Base-by-base conservation (phyloP, 192 early-diverging fungal species). In the Helicostylum pulchrum region DNA sequence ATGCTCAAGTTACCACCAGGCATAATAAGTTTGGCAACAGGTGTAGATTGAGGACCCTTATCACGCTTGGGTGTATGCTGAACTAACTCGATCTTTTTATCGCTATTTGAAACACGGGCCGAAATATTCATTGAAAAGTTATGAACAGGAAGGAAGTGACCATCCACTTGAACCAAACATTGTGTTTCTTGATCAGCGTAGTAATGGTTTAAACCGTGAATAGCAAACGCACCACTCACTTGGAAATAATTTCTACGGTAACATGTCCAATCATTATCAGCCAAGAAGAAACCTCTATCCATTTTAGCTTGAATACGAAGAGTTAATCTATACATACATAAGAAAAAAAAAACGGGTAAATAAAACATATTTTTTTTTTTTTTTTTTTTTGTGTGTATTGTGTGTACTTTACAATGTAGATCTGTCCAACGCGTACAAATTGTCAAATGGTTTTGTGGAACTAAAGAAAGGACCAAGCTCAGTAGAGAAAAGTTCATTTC, bases 241-340 rank as follows among this genome's bases (percentile, higher is more conserved):
- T 95, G 92, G 61, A 95, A 95, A 73, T 95, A 96, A 56, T 96
- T 96, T 64, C 94, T 84, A 19, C 94, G 84, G 73, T 96, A 96
- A 69, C 94, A 95, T 2, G 94, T 94, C 94, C 94, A 98, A 61
- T 92, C 91, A 53, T 80, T 82, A 42, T 88, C 85, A 2, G 94
- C 88, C 47, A 96, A 73, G 60, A 96, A 95, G 76, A 97, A 97
- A 12, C 95, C 95, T 31, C 92, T 85, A 67, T 96, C 94, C 45
- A 99, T 87, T 43, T 92, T 92, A 17, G 94, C 86, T 52, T 83
- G 76, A 48, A 96, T 68, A 14, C 72, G 66, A 53, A 59, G 8
- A 19, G 56, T 61, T 44, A 68, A 50, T 64, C 62, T 64, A 46
- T 20, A 30, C n/a, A 42, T 45, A 14, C 0, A 45, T n/a, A n/a